Evolutionary conservation across 2,329 filamentous ascomycete species (phyloP).

Genomic region (Cyanodermella asteris): DNA sequence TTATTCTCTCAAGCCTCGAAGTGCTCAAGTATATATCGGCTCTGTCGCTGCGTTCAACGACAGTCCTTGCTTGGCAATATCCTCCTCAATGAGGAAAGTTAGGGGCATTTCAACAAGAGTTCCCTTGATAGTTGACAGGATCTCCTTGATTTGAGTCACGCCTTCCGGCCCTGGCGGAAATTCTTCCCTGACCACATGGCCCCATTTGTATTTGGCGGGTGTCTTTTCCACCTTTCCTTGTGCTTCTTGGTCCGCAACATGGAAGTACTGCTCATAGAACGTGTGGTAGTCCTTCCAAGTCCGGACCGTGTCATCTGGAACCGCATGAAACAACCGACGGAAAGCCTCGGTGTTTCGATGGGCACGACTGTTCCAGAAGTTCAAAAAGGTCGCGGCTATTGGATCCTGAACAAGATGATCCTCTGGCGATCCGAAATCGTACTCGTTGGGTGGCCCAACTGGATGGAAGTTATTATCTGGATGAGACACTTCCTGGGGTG

Average conservation of each 20-base stretch:
- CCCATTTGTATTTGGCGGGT: slow-evolving; percentile 49
- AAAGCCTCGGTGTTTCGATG: slow-evolving; percentile 38
- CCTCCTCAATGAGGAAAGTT: slow-evolving; percentile 62
- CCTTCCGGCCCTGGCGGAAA: slow-evolving; percentile 42
- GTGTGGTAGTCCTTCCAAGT: slow-evolving; percentile 41
- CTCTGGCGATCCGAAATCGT: slow-evolving; percentile 29
- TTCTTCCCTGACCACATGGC: slow-evolving; percentile 66
- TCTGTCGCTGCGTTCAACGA: slow-evolving; percentile 50
- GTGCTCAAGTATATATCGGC: slow-evolving; percentile 46
- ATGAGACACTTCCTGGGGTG: slow-evolving; percentile 44
- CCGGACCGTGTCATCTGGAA: slow-evolving; percentile 34
- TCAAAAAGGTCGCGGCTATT: slow-evolving; percentile 31
- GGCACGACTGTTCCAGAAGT: slow-evolving; percentile 35
- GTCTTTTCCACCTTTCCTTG: slow-evolving; percentile 22
- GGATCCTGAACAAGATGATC: slow-evolving; percentile 34
- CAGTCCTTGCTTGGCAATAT: slow-evolving; percentile 67
- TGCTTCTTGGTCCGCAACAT: slow-evolving; percentile 18
- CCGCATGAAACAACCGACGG: slow-evolving; percentile 38
- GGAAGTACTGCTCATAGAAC: slow-evolving; percentile 40
- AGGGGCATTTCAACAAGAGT: slow-evolving; percentile 78
- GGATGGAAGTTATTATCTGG: slow-evolving; percentile 36
- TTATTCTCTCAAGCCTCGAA: not conserved
- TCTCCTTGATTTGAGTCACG: slow-evolving; percentile 48
- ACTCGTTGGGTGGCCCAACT: slow-evolving; percentile 31
- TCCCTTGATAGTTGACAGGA: slow-evolving; percentile 43